phyloP scores from a whole-genome alignment of 78 protist species.

The Capsaspora owczarzaki region DNA sequence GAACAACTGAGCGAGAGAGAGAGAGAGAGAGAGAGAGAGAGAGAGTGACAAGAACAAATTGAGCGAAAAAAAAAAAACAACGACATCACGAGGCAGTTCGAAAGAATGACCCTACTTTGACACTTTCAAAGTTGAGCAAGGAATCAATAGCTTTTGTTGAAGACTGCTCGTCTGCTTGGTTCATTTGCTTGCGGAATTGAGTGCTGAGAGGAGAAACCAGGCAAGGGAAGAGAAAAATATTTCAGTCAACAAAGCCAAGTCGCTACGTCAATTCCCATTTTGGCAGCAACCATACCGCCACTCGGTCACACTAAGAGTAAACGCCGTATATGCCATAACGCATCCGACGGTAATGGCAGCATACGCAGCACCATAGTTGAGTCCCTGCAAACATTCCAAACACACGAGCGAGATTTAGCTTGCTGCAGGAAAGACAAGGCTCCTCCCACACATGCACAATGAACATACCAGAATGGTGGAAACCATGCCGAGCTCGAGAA shows the following conservation, averaged over 20 bases:
- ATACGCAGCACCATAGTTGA: constrained; percentile 43
- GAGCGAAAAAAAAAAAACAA: neutral
- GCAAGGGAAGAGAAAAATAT: too few relatives aligned
- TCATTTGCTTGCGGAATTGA: constrained; percentile 44
- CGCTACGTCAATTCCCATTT: too few relatives aligned
- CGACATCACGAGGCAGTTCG: constrained; percentile 56
- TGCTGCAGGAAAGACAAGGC: too few relatives aligned
- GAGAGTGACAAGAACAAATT: neutral
- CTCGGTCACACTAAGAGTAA: constrained; percentile 64
- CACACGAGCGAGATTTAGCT: too few relatives aligned
- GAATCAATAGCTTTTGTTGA: constrained; percentile 36
- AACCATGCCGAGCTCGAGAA: constrained; percentile 75
- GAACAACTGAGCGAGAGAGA: too few relatives aligned
- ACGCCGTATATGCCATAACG: constrained; percentile 59
- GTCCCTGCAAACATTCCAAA: too few relatives aligned
- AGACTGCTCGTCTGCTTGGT: constrained; percentile 41
- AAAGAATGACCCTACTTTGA: constrained; percentile 62
- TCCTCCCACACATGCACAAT: too few relatives aligned
- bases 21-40: neutral
- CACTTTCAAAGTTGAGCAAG: constrained; percentile 66
- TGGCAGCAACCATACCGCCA: too few relatives aligned
- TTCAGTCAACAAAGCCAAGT: too few relatives aligned
- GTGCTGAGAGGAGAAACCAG: too few relatives aligned
- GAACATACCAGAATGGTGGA: constrained; percentile 41
- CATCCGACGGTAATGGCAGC: constrained; percentile 45